Base-by-base conservation (phyloP, 169 alveolate species). In the Plasmodium billcollinsi region DNA sequence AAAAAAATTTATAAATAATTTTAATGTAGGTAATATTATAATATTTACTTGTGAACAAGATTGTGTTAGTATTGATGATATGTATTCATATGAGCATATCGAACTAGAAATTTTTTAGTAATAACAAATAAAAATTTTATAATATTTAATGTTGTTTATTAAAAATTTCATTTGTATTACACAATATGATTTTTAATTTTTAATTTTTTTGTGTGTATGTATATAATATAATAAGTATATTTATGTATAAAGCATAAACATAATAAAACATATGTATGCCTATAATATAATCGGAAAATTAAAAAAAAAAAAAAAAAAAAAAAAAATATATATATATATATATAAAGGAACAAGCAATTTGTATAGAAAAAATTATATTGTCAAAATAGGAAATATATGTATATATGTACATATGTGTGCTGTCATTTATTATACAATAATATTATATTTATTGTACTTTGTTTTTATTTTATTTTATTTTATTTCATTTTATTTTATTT, bases 11-110 rank as follows among this genome's bases (percentile, higher is more conserved):
- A 14, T 80, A 56, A 80, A 69, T 61, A 80, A 80, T 80, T 80
- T 80, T 72, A 80, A 69, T 62, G 90, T 80, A 59, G 90, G 90
- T 29, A 80, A 80, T 69, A 73, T 63, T 21, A 69, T 80, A 12
- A 80, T 80, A 80, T 80, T 80, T 29, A 67, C 90, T 14, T 80
- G 90, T 56, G 90, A 80, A 80, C 21, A 47, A 24, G 90, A 80
- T 24, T 80, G 90, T 29, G 90, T 80, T 69, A 59, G 20, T 33
- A 72, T 80, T 21, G 85, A 80, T 45, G 73, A 80, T 69, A 80
- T 43, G 73, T 80, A 80, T 80, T 80, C 83, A 56, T 80, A 33
- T 80, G 90, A 80, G 73, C 74, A 58, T 50, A 43, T 80, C 18
- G 90, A 80, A 50, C 56, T 80, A 43, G 90, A 80, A 80, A 72